Percentiles rank a stretch among this genome's conserved stretches.
Evolutionary conservation across 768 basidiomycete genomes (phyloP).

Genomic region (Pholiota microspora): DNA sequence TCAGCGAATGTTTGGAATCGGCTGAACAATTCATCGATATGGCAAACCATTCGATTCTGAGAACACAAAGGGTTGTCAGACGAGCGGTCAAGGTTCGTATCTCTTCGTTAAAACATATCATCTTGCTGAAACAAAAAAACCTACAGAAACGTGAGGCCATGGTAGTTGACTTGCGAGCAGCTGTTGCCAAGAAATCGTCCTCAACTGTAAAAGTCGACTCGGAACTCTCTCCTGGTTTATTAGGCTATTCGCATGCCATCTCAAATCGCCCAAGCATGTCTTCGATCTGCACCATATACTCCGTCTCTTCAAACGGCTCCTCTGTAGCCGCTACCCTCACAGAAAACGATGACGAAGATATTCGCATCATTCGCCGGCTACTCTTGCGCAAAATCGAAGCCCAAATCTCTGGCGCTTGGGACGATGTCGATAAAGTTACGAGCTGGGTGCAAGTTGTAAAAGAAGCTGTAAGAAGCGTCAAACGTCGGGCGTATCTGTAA

Average conservation of each 20-base stretch:
- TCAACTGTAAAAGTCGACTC: slow-evolving; percentile 14
- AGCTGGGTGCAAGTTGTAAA: slow-evolving; percentile 65
- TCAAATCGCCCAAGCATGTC: slow-evolving; percentile 37
- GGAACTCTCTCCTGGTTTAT: slow-evolving; percentile 27
- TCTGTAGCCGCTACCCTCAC: slow-evolving; percentile 50
- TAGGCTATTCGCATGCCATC: slow-evolving; percentile 30
- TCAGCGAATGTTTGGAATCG: slow-evolving; percentile 53
- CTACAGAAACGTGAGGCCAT: slow-evolving; percentile 48
- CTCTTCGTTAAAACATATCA: not conserved
- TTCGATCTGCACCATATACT: slow-evolving; percentile 41
- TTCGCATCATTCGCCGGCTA: slow-evolving; percentile 58
- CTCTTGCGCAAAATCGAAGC: slow-evolving; percentile 65
- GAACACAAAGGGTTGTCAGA: slow-evolving; percentile 55
- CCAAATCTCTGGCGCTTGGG: slow-evolving; percentile 49
- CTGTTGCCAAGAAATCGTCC: slow-evolving; percentile 17
- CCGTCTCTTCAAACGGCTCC: slow-evolving; percentile 37
- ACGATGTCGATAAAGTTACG: slow-evolving; percentile 59
- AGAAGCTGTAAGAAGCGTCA: slow-evolving; percentile 58
- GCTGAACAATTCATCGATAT: slow-evolving; percentile 55
- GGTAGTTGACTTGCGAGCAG: slow-evolving; percentile 40
- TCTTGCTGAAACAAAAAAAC: not conserved
- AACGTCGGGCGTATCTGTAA: slow-evolving; percentile 45
- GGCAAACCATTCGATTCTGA: slow-evolving; percentile 53
- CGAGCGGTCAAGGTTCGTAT: slow-evolving; percentile 51
- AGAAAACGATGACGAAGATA: slow-evolving; percentile 64